Conservation (phyloP, 495 filamentous ascomycete genomes). For the Neurospora sp. region DNA sequence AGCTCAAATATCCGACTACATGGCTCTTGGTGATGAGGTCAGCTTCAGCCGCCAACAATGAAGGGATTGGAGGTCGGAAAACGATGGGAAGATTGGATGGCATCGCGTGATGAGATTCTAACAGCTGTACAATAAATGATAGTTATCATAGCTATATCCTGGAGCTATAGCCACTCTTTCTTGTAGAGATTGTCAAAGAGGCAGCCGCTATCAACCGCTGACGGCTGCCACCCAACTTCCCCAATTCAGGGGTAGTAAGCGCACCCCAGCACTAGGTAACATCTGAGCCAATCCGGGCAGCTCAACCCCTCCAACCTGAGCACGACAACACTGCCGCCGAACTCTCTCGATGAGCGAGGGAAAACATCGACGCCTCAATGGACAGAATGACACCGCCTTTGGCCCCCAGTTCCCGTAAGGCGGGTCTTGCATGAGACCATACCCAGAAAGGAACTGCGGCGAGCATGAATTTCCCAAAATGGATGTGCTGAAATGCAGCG, state of each 20-base stretch:
- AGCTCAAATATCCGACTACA: neutral
- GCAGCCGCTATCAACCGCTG: neutral
- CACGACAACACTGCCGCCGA: neutral
- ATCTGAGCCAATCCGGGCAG: neutral
- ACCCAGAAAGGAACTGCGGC: neutral
- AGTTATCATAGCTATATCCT: neutral
- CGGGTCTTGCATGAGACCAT: neutral
- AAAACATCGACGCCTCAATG: neutral
- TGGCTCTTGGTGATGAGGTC: neutral
- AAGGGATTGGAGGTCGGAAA: neutral
- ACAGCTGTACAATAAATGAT: neutral
- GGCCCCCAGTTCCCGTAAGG: neutral
- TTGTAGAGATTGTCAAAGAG: neutral
- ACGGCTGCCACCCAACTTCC: neutral
- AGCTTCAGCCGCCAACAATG: neutral
- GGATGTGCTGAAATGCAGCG: neutral
- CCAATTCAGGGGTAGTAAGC: neutral
- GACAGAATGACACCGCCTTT: neutral
- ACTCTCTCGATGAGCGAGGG: neutral
- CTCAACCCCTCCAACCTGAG: neutral
- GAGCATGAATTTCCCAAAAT: neutral
- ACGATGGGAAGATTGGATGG: neutral
- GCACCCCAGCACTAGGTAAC: neutral
- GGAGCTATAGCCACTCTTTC: neutral
- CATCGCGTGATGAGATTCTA: neutral